Evolutionary conservation across 1,284 basidiomycete species (phyloP), one percentile per base, ranked within the genome.

Genomic region (Ustilago cynodontis): DNA sequence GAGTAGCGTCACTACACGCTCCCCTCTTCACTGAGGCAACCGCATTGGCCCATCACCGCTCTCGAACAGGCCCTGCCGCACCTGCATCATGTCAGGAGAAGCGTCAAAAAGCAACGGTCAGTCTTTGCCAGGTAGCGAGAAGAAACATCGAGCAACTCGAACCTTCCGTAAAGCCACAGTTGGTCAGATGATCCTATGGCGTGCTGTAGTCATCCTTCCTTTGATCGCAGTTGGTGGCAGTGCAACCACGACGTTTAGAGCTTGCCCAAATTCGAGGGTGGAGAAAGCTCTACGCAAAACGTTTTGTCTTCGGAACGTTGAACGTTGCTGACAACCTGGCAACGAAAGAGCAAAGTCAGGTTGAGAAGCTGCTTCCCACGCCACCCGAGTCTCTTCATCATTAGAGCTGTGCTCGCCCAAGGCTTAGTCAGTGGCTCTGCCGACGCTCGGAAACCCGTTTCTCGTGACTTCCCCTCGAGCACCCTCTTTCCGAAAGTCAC

Each of bases 171-270:
- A 58, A 24, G 50, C 37, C 50, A 29, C n/a, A 4, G 0, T 37
- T 39, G 58, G 47, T 60, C 58, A 53, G 35, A 60, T 60, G 58
- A 60, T 60, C 26, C 37, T 7, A 59, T 51, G 29, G 57, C 57
- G 56, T 59, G 47, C 45, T 59, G 1, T 18, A 16, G 29, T 11
- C 24, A 28, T 10, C 24, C 26, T 33, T 16, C 33, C 26, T 29
- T 4, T 16, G 33, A 39, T 28, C 57, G 51, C 24, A 16, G 14
- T 43, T 41, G 18, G 37, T 7, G 54, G 37, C 47, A 49, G 47
- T 28, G 47, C 47, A 28, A 20, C 6, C 9, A n/a, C 8, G 31
- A 16, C 39, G 54, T 43, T 8, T 11, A 29, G 39, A 54, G 22
- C 16, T 18, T 52, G 31, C 50, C 28, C 7, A 28, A 6, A 16